Percentiles rank a stretch among this genome's conserved stretches.
Evolutionary conservation across 495 filamentous ascomycete genomes (phyloP).

Genomic region (Penicillium antarcticum): DNA sequence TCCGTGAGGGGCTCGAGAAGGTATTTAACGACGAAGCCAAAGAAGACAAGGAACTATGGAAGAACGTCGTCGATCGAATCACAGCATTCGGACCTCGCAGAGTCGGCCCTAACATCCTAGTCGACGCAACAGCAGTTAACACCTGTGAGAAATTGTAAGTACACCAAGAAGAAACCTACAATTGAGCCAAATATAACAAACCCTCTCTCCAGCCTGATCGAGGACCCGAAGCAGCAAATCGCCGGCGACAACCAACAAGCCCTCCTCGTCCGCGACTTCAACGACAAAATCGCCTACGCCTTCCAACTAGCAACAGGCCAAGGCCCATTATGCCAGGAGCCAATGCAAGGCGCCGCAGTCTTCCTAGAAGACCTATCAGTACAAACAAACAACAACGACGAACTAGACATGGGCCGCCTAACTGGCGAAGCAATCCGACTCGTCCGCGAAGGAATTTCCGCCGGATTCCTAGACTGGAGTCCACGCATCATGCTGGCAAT

Average conservation of each 20-base stretch:
- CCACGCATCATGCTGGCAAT: conserved; percentile 93
- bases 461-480: conserved; percentile 93
- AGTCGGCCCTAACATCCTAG: conserved; percentile 82
- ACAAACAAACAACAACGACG: conserved; percentile 48
- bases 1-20: conserved; percentile 66
- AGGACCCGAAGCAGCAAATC: conserved; percentile 34
- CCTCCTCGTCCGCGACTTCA: conserved; percentile 69
- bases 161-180: neutral
- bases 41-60: conserved; percentile 72
- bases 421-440: conserved; percentile 90
- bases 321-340: conserved; percentile 90
- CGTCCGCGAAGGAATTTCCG: conserved; percentile 77
- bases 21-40: conserved; percentile 59
- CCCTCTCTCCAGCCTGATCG: conserved; percentile 26
- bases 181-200: conserved; percentile 9
- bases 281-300: conserved; percentile 85
- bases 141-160: conserved; percentile 74
- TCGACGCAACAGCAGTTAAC: conserved; percentile 74
- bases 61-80: conserved; percentile 72
- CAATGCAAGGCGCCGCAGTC: conserved; percentile 88
- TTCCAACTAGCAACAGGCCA: conserved; percentile 91
- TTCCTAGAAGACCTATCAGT: conserved; percentile 80
- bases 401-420: conserved; percentile 74
- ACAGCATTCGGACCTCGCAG: conserved; percentile 84
- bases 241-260: conserved; percentile 42